Evolutionary conservation across 1,284 basidiomycete genomes (phyloP), one percentile per base, ranked within the genome.

Genomic region (Cutaneotrichosporon dermatis): DNA sequence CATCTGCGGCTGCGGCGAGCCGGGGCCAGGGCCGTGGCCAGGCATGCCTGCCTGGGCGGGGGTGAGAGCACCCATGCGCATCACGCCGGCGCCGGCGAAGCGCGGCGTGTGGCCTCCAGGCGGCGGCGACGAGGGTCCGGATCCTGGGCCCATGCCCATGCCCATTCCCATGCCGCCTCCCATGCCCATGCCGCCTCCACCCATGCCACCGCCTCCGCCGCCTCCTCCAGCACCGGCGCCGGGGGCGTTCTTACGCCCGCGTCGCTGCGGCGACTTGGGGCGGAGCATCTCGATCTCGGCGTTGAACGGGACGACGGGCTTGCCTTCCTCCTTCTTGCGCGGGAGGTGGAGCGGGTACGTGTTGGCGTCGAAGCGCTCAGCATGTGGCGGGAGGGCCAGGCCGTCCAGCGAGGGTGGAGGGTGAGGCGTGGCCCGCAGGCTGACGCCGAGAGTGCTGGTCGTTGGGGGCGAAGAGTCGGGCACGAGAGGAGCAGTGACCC

Each of bases 401-500:
- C 25, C 25, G 25, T 12, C 7, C 15, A 51, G 16, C 37, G 40
- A 3, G 12, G 40, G n/a, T 13, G 40, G 39, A 16, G 33, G 10
- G 33, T 33, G 25, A 25, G 25, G 25, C 25, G 25, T 12, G 12
- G 33, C 4, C 7, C 48, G 12, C 25, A 25, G 37, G 51, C 37
- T 7, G 39, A 41, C 9, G 16, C 9, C 7, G 16, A 46, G 7
- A 8, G 25, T 9, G 11, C 43, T 15, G 15, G 42, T 12, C 25
- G 25, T 25, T 25, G 25, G 25, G 53, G 25, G 11, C 10, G n/a
- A 15, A 4, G 46, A 16, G 25, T 54, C 52, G 13, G 61, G 49
- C 36, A 25, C 52, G 49, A 82, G 81, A 16, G 92, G 84, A 1
- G 89, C 86, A 6, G 92, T 92, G 7, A 99, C 88, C 95, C 95